Base-by-base conservation (phyloP, 2,329 filamentous ascomycete genomes). In the Tetracladium maxilliforme region DNA sequence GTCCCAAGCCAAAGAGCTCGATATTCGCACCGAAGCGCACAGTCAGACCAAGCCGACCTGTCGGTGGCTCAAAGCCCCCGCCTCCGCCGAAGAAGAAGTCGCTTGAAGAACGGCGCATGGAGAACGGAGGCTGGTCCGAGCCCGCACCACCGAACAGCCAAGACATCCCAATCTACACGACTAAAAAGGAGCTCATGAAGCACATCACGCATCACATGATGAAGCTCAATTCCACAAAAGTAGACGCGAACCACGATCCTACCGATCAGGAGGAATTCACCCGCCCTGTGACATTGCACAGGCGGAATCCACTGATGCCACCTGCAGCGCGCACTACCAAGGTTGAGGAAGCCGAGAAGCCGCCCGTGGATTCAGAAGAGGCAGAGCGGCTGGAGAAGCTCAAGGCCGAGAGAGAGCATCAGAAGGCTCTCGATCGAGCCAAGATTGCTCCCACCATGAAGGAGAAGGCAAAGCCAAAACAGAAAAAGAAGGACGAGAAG, bases 401-500 rank as follows among this genome's bases (percentile, higher is more conserved):
- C 13, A 72, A 80, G 46, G 78, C 77, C 1, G 83, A 92, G 36
- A 74, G 81, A 27, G 82, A 92, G 34, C 81, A 80, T 14, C 79
- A 92, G 44, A 74, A 81, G 12, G 84, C 87, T 11, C 68, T 82
- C 19, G 90, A 93, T 38, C 64, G 87, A 42, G 86, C 90, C 17
- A 83, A 92, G 51, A 95, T 98, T 42, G 90, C 90, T 0, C 90
- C 90, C 0, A 77, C 81, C 2, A 61, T 68, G 14, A 77, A 73
- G 30, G 67, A 69, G 7, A 42, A 41, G 19, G 29, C 38, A 9
- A 46, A 44, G 30, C 47, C 47, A 25, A 36, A 54, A 6, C 55
- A 74, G 32, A 75, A 77, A 38, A 77, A 79, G 44, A 74, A 79
- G 47, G 69, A 76, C 33, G 87, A 92, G 50, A 92, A 87, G 42